Base-by-base conservation (phyloP, 2,329 filamentous ascomycete genomes). In the Fusarium fracticaudum region DNA sequence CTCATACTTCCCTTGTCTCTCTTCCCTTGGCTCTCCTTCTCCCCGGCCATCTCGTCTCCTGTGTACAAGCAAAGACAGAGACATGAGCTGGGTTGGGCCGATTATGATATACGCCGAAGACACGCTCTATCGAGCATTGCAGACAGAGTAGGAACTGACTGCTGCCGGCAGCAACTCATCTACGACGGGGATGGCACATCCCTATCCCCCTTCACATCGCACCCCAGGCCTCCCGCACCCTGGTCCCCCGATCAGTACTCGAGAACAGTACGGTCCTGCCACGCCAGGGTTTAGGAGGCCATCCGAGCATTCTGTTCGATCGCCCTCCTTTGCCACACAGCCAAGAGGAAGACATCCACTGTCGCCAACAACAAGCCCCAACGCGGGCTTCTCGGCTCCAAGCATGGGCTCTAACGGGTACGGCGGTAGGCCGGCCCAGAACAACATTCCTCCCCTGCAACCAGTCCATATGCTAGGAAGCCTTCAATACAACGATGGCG, bases 401-500 rank as follows among this genome's bases (percentile, higher is more conserved):
- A 88, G 85, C 74, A 90, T 90, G 87, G 87, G 89, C 65, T 72
- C 79, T 24, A 78, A 76, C 69, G 84, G 81, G 75, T 86, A 81
- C 81, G 81, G 81, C 43, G 76, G 75, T 54, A 73, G 80, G 62
- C 62, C 76, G 22, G 53, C 72, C 24, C 64, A 72, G 48, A 79
- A 82, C 60, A 86, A 82, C 71, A 86, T 89, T 38, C 90, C 90
- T 53, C 90, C 90, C 14, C 84, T 91, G 29, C 79, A 83, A 72
- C 73, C 84, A 12, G 83, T 89, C 60, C 85, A 85, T 35, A 86
- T 85, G 43, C 85, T 91, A 60, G 89, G 90, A 45, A 87, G 87
- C n/a, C 87, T 94, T 63, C 86, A 87, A 64, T 92, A 91, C 76
- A 85, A 83, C 8, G 88, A 93, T 55, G 81, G 79, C 12, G 80